Evolutionary conservation across 2,329 filamentous ascomycete species (phyloP).

Genomic region (Eurotiales sp.): DNA sequence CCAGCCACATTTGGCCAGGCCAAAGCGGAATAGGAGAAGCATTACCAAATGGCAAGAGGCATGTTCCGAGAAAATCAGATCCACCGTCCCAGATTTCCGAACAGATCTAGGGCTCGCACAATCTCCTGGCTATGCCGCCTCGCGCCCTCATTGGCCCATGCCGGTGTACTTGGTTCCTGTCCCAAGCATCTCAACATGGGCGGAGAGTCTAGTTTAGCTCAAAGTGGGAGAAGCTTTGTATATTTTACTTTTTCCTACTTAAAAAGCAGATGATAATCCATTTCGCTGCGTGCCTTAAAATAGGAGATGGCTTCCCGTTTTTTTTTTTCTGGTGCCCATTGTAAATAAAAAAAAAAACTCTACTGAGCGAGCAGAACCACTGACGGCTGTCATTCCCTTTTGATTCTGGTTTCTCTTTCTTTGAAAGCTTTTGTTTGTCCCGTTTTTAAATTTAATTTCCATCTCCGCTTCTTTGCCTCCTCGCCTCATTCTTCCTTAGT

Average conservation of each 20-base stretch:
- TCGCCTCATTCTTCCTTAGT: neutral
- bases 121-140: neutral
- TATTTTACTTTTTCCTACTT: slow-evolving; percentile 5
- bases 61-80: slow-evolving; percentile 3
- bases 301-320: neutral
- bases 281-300: neutral
- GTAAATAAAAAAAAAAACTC: no score
- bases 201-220: no score
- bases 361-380: no score
- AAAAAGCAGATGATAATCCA: slow-evolving; percentile 3
- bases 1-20: neutral
- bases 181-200: no score
- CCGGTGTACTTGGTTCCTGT: neutral
- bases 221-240: neutral
- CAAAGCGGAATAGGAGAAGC: neutral
- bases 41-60: slow-evolving; percentile 7
- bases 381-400: neutral
- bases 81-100: slow-evolving; percentile 7
- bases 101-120: slow-evolving; percentile 6
- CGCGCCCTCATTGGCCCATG: neutral
- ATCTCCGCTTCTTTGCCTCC: neutral
- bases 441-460: no score
- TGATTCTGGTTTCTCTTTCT: neutral
- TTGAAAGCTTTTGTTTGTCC: no score
- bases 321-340: no score